Evolutionary conservation across 2,329 filamentous ascomycete genomes (phyloP).

Genomic region (Coniochaeta sp.): DNA sequence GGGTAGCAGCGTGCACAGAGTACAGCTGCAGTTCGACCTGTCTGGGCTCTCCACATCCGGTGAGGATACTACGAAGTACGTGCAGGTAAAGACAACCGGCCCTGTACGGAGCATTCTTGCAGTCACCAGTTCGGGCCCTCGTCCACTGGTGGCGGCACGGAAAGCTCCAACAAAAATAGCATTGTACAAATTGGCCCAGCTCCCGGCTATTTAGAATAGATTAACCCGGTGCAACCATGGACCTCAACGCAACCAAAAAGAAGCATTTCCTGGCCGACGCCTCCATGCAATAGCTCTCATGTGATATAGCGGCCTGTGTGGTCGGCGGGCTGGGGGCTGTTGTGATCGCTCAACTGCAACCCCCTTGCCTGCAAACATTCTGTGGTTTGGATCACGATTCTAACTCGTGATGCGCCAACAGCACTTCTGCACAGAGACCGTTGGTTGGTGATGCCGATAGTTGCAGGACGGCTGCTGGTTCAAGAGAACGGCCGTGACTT

Average conservation of each 20-base stretch:
- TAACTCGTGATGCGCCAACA: background rate
- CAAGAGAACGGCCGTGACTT: background rate
- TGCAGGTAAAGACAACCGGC: background rate
- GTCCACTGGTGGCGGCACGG: background rate
- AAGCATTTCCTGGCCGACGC: background rate
- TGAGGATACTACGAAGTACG: too few relatives aligned
- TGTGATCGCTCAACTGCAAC: background rate
- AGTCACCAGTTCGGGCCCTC: background rate
- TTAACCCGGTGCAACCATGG: conserved; percentile 11
- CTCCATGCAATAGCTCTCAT: background rate
- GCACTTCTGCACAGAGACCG: background rate
- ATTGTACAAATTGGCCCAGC: conserved; percentile 12
- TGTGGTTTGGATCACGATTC: background rate
- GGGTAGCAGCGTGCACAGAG: background rate
- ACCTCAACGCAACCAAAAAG: background rate
- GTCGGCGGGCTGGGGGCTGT: background rate
- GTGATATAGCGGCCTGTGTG: background rate
- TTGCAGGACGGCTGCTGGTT: background rate
- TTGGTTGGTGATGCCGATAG: background rate
- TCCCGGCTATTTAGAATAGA: conserved; percentile 15
- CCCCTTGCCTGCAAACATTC: background rate
- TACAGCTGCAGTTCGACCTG: background rate
- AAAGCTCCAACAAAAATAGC: conserved; percentile 14
- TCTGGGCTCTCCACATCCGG: too few relatives aligned
- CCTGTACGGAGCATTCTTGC: background rate